Evolutionary conservation across 2,329 filamentous ascomycete genomes (phyloP), one percentile per base, ranked within the genome.

Genomic region (Hypomyces perniciosus): DNA sequence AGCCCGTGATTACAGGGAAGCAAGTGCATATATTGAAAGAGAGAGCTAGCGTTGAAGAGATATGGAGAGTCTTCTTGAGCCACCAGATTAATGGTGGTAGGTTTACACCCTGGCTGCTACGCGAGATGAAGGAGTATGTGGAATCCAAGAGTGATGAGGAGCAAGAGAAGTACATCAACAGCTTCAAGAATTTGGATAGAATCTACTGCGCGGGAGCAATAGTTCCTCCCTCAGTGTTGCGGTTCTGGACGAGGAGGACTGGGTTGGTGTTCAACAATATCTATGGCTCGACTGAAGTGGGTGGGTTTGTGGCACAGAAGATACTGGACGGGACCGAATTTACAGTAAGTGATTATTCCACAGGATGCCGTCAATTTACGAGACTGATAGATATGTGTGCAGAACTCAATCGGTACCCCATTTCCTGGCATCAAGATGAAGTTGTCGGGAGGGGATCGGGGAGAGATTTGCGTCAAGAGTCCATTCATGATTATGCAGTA

Each of bases 401-500:
- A 57, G 55, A 41, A 50, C 13, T 53, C 46, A 2, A 49, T 56
- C 5, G 54, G 55, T 4, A 42, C 30, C 2, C 48, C 52, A 9
- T 31, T 46, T 12, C 48, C 48, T 4, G 48, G 44, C 9, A 48
- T 54, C 8, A 38, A 56, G 4, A 46, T 53, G 4, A 54, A 54
- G 31, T 20, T 57, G 5, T 54, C 57, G 0, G 49, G 56, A 10
- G 59, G 55, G 2, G 54, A 58, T n/a, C 46, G 55, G 7, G 57
- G 59, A 27, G 57, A 57, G 28, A 52, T 62, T 5, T 43, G 53
- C 3, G 35, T 60, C 34, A 58, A 56, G 38, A 56, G 48, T 40
- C 50, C 52, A 1, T 48, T 20, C 6, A 57, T 59, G 53, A 38
- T 61, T 6, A 52, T 38, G 1, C 46, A 53, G 58, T 60, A 40